Conservation (phyloP, 768 basidiomycete genomes). For the Amanita subjunquillea region DNA sequence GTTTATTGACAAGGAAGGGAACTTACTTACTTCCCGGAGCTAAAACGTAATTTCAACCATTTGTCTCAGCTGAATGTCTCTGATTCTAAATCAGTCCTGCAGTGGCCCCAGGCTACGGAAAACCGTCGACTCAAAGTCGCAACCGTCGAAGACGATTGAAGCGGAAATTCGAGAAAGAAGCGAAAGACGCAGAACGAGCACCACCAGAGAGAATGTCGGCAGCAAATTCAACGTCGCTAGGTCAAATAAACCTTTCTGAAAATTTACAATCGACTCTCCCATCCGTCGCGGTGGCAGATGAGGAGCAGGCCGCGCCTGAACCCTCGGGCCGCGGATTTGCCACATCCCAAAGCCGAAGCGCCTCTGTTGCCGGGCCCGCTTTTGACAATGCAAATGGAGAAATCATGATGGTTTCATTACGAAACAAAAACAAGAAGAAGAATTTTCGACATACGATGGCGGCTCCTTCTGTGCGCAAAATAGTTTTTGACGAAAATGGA, state of each 20-base stretch:
- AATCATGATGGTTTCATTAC: slow-evolving; percentile 41
- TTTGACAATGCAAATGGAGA: slow-evolving; percentile 10
- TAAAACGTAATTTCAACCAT: not conserved
- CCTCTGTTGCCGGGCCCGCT: slow-evolving; percentile 6
- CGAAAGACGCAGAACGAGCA: slow-evolving; percentile 6
- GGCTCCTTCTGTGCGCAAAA: slow-evolving; percentile 33
- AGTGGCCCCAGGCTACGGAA: slow-evolving; percentile 52
- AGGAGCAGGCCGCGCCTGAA: not conserved
- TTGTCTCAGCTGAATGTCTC: not conserved
- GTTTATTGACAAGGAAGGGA: no score
- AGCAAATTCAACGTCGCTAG: slow-evolving; percentile 36
- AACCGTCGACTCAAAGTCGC: slow-evolving; percentile 42
- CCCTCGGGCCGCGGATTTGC: not conserved
- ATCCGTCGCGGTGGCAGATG: not conserved
- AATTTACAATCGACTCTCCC: no score
- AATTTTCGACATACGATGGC: slow-evolving; percentile 48
- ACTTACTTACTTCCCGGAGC: no score
- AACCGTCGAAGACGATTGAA: slow-evolving; percentile 48
- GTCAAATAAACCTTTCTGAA: slow-evolving; percentile 6
- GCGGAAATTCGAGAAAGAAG: slow-evolving; percentile 15
- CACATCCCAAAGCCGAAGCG: not conserved
- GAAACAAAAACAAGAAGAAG: slow-evolving; percentile 70
- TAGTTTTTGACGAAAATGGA: slow-evolving; percentile 32
- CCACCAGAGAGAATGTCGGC: slow-evolving; percentile 23
- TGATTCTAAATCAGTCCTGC: not conserved